Percentiles rank a stretch among this genome's conserved stretches.
These are phyloP conservation scores for Saccharomycopsis synnaedendra DNA, from an alignment of 805 yeast species.

Conservation along the genomic window DNA sequence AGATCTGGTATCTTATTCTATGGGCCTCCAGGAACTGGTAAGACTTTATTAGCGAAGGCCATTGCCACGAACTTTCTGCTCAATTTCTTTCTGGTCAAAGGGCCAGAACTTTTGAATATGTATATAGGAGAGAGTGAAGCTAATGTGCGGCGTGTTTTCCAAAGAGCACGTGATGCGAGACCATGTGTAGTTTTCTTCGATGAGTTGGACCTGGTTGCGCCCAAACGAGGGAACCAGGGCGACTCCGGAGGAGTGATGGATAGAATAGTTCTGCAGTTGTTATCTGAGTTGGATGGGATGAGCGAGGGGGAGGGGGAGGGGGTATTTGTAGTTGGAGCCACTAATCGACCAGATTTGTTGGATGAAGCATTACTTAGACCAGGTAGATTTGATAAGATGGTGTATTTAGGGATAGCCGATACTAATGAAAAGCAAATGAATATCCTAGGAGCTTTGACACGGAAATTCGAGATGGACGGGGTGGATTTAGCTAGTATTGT, in stretches of 20 bases:
- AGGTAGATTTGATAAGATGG: conserved; percentile 90
- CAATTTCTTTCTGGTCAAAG: conserved; percentile 92
- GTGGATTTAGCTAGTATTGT: conserved; percentile 55
- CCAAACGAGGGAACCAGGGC: conserved; percentile 96
- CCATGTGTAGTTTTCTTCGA: conserved; percentile 98
- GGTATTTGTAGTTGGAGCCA: conserved; percentile 97
- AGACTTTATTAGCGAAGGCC: conserved; percentile 90
- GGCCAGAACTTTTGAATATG: conserved; percentile 95
- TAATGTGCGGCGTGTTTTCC: conserved; percentile 88
- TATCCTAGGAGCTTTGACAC: conserved; percentile 76
- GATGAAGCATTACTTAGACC: conserved; percentile 93
- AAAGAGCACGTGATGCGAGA: conserved; percentile 88
- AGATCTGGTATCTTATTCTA: conserved; percentile 90
- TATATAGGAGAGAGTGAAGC: conserved; percentile 98
- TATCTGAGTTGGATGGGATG: conserved; percentile 97
- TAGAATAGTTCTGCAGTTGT: conserved; percentile 86
- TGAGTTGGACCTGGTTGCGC: conserved; percentile 96
- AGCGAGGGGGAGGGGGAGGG: conserved; percentile 73
- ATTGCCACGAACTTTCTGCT: conserved; percentile 92
- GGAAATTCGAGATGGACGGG: conserved; percentile 60
- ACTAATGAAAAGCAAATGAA: conserved; percentile 81
- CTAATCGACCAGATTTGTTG: conserved; percentile 88
- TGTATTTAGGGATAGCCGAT: conserved; percentile 87
- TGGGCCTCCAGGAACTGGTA: conserved; percentile 99
- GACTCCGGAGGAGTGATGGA: conserved; percentile 99